Evolutionary conservation across 2,329 filamentous ascomycete species (phyloP).

Genomic region (Fusarium pseudocircinatum): DNA sequence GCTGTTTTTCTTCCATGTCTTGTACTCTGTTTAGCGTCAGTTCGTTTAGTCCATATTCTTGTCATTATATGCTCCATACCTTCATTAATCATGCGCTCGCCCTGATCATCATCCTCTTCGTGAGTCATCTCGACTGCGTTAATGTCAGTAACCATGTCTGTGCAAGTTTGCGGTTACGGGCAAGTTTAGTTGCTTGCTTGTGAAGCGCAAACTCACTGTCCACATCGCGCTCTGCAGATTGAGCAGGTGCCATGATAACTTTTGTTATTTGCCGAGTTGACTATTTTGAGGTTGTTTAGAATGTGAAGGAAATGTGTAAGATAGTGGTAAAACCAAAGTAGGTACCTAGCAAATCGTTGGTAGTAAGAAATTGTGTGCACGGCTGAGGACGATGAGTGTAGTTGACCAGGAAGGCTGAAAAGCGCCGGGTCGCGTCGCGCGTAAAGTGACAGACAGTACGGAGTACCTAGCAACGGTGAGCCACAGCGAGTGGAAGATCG

Average conservation of each 20-base stretch:
- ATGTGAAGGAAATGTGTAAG: neutral
- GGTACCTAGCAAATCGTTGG: conserved; percentile 2
- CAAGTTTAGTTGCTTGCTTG: conserved; percentile 5
- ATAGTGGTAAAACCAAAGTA: neutral
- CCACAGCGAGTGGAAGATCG: conserved; percentile 23
- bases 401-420: conserved; percentile 45
- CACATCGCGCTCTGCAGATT: conserved; percentile 48
- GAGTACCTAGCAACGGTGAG: neutral
- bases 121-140: conserved; percentile 54
- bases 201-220: conserved; percentile 46
- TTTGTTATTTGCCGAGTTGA: neutral
- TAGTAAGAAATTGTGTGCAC: conserved; percentile 25
- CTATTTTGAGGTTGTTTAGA: neutral
- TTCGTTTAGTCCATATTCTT: neutral
- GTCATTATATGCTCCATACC: conserved; percentile 56
- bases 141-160: conserved; percentile 1
- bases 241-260: conserved; percentile 49
- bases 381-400: conserved; percentile 32
- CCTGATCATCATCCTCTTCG: conserved; percentile 76
- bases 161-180: neutral
- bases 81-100: conserved; percentile 94
- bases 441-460: conserved; percentile 46
- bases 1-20: conserved; percentile 99
- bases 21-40: conserved; percentile 77
- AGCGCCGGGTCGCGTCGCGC: conserved; percentile 48